A percentile compares a stretch with the other conserved stretches of the same genome.
These are phyloP conservation scores for Colletotrichum theobromicola DNA, from an alignment of 2,329 filamentous ascomycete species.

Conservation along the genomic window DNA sequence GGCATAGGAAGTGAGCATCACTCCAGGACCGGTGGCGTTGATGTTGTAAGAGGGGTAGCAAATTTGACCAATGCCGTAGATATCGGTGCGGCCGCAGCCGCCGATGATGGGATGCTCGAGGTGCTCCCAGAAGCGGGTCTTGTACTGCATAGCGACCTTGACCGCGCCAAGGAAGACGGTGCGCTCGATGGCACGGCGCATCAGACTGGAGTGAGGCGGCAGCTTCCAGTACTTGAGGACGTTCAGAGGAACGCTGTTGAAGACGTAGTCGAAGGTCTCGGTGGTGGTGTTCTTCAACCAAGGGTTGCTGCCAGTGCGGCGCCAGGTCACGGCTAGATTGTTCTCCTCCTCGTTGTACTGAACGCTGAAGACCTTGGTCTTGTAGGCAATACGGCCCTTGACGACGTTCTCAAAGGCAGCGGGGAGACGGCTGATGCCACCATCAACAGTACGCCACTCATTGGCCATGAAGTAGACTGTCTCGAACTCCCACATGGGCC, in stretches of 20 bases:
- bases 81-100: slow-evolving; percentile 54
- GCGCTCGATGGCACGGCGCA: slow-evolving; percentile 29
- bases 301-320: slow-evolving; percentile 24
- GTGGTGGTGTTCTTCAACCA: slow-evolving; percentile 26
- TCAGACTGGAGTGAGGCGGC: slow-evolving; percentile 35
- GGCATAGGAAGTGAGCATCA: slow-evolving; percentile 54
- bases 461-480: slow-evolving; percentile 30
- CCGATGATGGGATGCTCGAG: slow-evolving; percentile 36
- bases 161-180: slow-evolving; percentile 29
- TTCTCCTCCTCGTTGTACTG: slow-evolving; percentile 26
- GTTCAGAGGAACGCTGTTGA: slow-evolving; percentile 42
- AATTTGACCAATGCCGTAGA: slow-evolving; percentile 52
- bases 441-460: slow-evolving; percentile 33
- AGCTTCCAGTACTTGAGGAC: slow-evolving; percentile 41
- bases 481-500: slow-evolving; percentile 36
- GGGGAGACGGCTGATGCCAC: slow-evolving; percentile 38
- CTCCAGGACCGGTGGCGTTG: slow-evolving; percentile 55
- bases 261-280: slow-evolving; percentile 41
- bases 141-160: slow-evolving; percentile 59
- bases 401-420: slow-evolving; percentile 39
- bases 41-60: slow-evolving; percentile 60
- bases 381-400: slow-evolving; percentile 25
- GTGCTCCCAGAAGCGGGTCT: slow-evolving; percentile 47
- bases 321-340: slow-evolving; percentile 25
- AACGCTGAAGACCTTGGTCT: slow-evolving; percentile 27